Evolutionary conservation across 1,284 basidiomycete species (phyloP), one percentile per base, ranked within the genome.

Genomic region (Apiotrichum brassicae): DNA sequence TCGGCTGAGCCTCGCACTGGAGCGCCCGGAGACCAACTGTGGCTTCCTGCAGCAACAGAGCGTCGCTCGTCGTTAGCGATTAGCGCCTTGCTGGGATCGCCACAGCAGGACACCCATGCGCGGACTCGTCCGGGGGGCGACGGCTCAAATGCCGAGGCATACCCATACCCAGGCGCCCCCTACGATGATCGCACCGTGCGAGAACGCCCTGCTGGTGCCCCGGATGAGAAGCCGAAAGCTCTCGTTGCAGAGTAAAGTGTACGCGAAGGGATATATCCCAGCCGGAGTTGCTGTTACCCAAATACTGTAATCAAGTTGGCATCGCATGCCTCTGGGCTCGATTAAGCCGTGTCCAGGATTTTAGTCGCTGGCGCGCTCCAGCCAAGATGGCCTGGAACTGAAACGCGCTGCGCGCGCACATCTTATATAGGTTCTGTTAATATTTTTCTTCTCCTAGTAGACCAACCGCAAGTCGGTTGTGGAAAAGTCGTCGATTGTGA

Each of bases 41-140:
- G 68, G 68, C 53, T 72, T 16, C 70, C 70, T 6, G 62, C 65
- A 6, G 52, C 62, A 3, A 54, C 62, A 3, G 70, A 72, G 48
- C 57, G 70, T 24, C 57, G 70, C 28, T 64, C 65, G 0, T 66
- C 65, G 5, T 42, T 70, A 7, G 68, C 69, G 3, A 71, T 71
- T 35, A 65, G 63, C 24, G 70, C 70, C 16, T 49, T 71, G 20
- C 53, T 71, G 3, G 70, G 67, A 6, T 65, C 65, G n/a, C 68
- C 68, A 26, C 63, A 63, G 46, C 64, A 66, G 37, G 55, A 57
- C 11, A 40, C 46, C 12, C 43, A 38, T 24, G 57, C 51, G 14
- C 45, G 58, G 37, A 61, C 62, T 6, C 48, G 65, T 38, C 64
- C 66, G 9, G 28, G 34, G 11, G 59, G 58, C 14, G 51, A 54